Evolutionary conservation across 176 grass and related monocot species (phyloP), one percentile per base, ranked within the genome.

Genomic region (Eragrostis nindensis): DNA sequence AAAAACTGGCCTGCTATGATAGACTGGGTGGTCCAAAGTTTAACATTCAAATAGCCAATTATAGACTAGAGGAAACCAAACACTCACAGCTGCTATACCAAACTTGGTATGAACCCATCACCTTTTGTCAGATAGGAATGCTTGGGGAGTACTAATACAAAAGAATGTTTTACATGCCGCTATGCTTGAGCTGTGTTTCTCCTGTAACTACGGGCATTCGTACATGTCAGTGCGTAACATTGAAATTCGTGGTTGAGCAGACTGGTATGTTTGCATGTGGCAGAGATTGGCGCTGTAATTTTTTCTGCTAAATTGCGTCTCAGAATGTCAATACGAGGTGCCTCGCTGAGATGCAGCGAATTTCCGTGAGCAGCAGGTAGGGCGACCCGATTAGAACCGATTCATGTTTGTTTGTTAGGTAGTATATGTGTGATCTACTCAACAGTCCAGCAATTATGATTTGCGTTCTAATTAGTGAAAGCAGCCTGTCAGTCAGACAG

Each of bases 91-190:
- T 69, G 65, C 17, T 36, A 36, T 36, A 36, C 32, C 32, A 36
- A 36, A 36, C 32, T 36, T 36, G 32, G 54, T 75, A 62, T 26
- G 73, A 21, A 43, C 68, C 32, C 4, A n/a, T n/a, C n/a, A 56
- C 49, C 4, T 43, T 11, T 54, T 54, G 15, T 22, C 7, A 2
- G 62, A 39, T 66, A 61, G 62, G 40, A 22, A 65, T 24, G 29
- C 36, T 49, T 4, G n/a, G 74, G 77, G 19, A 84, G 54, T 54
- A 42, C 16, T 21, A 67, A 15, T 80, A 30, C 39, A 19, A 27
- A 80, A 39, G 48, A 59, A 67, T 80, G 69, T 60, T 81, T 43
- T 61, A 68, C 21, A 59, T 74, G 10, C 41, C 22, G 5, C 30
- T 64, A 5, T 40, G 22, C 22, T 65, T 2, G 7, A 49, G 22